Conservation (phyloP, 208 protist species). For the Leishmania tarentolae region DNA sequence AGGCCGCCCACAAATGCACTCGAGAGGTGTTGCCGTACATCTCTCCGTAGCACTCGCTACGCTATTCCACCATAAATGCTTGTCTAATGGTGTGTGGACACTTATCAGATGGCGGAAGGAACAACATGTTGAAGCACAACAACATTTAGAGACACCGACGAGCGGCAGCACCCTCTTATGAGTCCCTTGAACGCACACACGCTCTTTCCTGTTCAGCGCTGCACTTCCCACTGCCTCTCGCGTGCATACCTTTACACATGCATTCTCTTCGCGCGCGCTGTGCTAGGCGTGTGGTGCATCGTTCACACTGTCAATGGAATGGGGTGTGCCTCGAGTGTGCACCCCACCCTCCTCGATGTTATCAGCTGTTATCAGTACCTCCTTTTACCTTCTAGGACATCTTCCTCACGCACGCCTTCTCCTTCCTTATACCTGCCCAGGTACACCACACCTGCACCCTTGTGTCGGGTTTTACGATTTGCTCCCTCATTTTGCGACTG, state of each 20-base stretch:
- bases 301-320: neutral
- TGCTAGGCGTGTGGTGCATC: neutral
- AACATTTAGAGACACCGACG: neutral
- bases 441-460: neutral
- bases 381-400: neutral
- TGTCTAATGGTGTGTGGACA: neutral
- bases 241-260: no score
- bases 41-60: neutral
- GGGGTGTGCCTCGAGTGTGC: neutral
- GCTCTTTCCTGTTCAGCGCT: neutral
- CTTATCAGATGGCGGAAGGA: neutral
- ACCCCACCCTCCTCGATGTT: neutral
- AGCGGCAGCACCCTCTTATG: neutral
- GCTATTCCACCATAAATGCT: neutral
- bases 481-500: neutral
- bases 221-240: neutral
- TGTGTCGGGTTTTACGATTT: neutral
- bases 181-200: neutral
- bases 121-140: neutral
- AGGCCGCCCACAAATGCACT: neutral
- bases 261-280: neutral
- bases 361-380: conserved; percentile 8
- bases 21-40: neutral
- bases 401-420: neutral
- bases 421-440: neutral